Conservation (phyloP, 2,329 filamentous ascomycete species). For the Paecilomyces niveus region DNA sequence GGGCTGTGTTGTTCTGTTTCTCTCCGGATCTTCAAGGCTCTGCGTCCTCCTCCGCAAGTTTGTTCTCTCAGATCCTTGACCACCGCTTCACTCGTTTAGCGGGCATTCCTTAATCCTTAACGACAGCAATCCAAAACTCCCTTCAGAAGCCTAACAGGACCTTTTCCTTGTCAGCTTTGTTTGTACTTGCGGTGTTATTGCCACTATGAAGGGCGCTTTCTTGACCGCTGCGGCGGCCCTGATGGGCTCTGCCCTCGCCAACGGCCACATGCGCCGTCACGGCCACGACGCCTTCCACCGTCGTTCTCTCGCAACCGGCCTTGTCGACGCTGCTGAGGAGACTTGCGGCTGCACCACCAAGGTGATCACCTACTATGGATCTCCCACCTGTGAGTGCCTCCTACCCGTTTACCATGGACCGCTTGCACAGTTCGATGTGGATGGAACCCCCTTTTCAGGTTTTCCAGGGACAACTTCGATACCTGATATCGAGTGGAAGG, state of each 20-base stretch:
- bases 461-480: background rate
- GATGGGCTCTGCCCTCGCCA: constrained; percentile 47
- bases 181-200: constrained; percentile 6
- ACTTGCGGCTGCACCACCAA: constrained; percentile 67
- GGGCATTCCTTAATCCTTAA: constrained; percentile 59
- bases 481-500: background rate
- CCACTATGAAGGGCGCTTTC: constrained; percentile 68
- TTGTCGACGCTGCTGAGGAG: constrained; percentile 26
- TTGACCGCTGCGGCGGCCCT: constrained; percentile 53
- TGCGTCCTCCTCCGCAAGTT: constrained; percentile 1
- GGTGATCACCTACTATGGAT: constrained; percentile 63
- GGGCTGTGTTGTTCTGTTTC: constrained; percentile 1
- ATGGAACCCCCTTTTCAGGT: background rate
- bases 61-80: constrained; percentile 9
- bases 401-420: background rate
- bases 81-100: constrained; percentile 59
- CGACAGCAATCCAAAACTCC: background rate
- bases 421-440: constrained; percentile 26
- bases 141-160: background rate
- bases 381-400: constrained; percentile 52
- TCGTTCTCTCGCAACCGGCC: constrained; percentile 20
- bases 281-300: constrained; percentile 51
- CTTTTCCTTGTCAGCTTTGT: constrained; percentile 3
- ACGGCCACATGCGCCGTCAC: constrained; percentile 51
- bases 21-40: constrained; percentile 3